phyloP scores from a whole-genome alignment of 352 stramenopile species.

The Phytophthora pluvialis region DNA sequence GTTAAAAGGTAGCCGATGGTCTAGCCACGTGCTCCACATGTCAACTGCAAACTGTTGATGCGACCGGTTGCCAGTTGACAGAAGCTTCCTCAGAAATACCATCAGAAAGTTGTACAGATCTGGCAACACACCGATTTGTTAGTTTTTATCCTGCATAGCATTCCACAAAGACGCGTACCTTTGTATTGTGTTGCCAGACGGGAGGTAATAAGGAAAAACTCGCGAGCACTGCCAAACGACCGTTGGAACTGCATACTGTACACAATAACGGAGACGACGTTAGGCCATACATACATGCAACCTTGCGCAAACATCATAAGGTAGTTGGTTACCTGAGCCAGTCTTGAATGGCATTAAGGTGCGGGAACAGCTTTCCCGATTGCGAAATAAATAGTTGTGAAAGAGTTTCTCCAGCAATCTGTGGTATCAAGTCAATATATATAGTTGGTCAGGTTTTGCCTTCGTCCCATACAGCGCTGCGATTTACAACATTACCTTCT shows the following conservation, averaged over 20 bases:
- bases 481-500: constrained; percentile 28
- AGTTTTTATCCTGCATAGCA: constrained; percentile 3
- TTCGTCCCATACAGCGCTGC: not conserved
- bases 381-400: constrained; percentile 59
- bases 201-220: constrained; percentile 57
- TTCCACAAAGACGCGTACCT: constrained; percentile 31
- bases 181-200: constrained; percentile 48
- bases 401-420: constrained; percentile 41
- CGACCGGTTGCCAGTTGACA: constrained; percentile 51
- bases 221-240: constrained; percentile 43
- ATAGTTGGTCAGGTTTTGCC: not conserved
- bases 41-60: constrained; percentile 71
- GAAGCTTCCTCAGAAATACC: constrained; percentile 79
- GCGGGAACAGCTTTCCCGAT: constrained; percentile 37
- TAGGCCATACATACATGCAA: not conserved
- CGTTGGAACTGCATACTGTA: constrained; percentile 57
- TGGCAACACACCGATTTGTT: constrained; percentile 24
- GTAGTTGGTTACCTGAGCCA: constrained; percentile 57
- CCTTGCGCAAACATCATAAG: not conserved
- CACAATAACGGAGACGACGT: not conserved
- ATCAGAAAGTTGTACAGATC: constrained; percentile 86
- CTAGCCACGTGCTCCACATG: constrained; percentile 76
- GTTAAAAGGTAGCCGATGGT: constrained; percentile 49
- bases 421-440: not conserved
- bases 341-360: constrained; percentile 69